phyloP scores from a whole-genome alignment of 2,329 filamentous ascomycete species.

The Pseudopithomyces maydicus region DNA sequence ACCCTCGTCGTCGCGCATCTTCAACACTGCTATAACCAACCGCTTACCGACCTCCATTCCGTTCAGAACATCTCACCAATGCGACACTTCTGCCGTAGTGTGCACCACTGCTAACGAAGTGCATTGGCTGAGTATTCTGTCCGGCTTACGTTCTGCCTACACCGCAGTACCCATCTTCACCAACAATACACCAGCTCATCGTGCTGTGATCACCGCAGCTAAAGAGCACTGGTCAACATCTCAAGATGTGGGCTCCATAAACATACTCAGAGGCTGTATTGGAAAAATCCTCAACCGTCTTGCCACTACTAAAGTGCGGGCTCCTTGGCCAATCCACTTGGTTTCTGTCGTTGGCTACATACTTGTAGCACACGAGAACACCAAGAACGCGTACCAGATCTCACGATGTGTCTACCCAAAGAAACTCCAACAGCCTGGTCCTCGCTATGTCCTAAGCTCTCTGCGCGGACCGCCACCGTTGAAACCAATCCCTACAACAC shows the following conservation, averaged over 20 bases:
- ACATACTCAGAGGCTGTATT: neutral
- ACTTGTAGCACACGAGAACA: no score
- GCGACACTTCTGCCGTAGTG: neutral
- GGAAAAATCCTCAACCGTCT: no score
- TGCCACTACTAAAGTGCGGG: neutral
- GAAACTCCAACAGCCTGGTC: neutral
- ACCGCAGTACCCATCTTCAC: neutral
- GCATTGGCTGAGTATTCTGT: neutral
- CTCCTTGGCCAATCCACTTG: no score
- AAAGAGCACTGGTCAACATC: neutral
- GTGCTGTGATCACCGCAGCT: neutral
- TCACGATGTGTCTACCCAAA: no score
- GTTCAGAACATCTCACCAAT: neutral
- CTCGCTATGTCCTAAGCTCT: neutral
- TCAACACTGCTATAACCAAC: neutral
- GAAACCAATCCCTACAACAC: no score
- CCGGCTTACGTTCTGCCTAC: neutral
- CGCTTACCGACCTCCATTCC: neutral
- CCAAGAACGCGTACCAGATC: no score
- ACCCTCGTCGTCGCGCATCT: neutral
- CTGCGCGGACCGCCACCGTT: neutral
- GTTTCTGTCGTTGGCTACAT: no score
- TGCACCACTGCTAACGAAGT: neutral
- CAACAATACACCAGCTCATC: neutral
- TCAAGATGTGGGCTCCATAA: neutral